Conservation (phyloP, 1,284 basidiomycete species). For the Trichosporon inkin region DNA sequence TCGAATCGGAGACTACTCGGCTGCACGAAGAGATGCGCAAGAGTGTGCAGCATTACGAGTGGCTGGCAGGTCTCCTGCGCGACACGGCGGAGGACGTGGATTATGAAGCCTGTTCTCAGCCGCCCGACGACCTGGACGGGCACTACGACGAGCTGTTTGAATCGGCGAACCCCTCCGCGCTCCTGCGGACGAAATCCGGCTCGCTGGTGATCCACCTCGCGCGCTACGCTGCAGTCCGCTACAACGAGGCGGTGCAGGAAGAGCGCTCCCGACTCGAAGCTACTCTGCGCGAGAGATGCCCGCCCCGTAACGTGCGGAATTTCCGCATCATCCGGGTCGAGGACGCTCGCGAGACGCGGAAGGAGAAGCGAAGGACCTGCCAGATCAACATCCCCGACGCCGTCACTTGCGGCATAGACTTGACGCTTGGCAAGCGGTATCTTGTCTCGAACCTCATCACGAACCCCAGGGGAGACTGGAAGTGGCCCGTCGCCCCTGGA, state of each 20-base stretch:
- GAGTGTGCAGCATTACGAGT: constrained; percentile 33
- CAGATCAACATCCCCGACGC: constrained; percentile 84
- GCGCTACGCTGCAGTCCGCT: constrained; percentile 56
- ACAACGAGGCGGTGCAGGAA: constrained; percentile 56
- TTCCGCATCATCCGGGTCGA: constrained; percentile 73
- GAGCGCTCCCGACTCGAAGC: constrained; percentile 61
- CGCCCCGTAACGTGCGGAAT: constrained; percentile 69
- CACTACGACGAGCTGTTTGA: constrained; percentile 42
- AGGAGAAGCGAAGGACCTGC: constrained; percentile 58
- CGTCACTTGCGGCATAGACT: constrained; percentile 56
- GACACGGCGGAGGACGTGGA: constrained; percentile 27
- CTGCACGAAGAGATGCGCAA: constrained; percentile 36
- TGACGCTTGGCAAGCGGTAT: constrained; percentile 66
- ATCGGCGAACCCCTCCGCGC: constrained; percentile 35
- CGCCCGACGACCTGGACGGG: constrained; percentile 25
- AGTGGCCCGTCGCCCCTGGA: constrained; percentile 48
- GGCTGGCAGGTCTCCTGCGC: constrained; percentile 26
- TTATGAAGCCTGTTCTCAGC: constrained; percentile 2
- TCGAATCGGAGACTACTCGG: constrained; percentile 34
- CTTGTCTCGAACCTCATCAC: constrained; percentile 65
- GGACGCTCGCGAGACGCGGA: constrained; percentile 61
- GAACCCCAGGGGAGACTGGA: constrained; percentile 60
- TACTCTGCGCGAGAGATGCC: constrained; percentile 69
- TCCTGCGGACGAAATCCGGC: constrained; percentile 52
- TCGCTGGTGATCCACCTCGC: constrained; percentile 64